Conservation (phyloP, 139 green algal species). For the Desmodesmus armatus region DNA sequence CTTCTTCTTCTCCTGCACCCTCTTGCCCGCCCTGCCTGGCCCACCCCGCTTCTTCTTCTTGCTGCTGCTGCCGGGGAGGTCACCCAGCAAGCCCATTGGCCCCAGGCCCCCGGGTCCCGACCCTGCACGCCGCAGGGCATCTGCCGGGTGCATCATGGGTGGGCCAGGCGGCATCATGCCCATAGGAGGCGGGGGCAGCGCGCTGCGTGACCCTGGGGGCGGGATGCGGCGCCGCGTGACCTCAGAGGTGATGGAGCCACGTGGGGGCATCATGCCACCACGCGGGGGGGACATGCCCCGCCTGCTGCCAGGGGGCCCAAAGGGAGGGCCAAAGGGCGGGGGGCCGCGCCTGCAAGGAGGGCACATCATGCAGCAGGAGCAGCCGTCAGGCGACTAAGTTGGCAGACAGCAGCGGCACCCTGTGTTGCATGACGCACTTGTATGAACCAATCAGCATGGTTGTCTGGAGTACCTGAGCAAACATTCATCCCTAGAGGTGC, state of each 20-base stretch:
- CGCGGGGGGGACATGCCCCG: not conserved
- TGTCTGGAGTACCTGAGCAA: no score
- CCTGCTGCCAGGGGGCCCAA: not conserved
- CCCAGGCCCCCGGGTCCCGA: not conserved
- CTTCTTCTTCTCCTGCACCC: not conserved
- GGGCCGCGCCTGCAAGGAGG: not conserved
- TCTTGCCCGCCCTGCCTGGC: not conserved
- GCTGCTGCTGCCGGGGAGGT: not conserved
- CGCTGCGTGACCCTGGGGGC: no score
- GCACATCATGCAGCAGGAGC: not conserved
- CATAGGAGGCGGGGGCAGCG: no score
- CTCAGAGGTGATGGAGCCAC: slow-evolving; percentile 10
- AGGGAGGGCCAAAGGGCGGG: not conserved
- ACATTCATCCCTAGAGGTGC: no score
- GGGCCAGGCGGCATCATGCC: no score
- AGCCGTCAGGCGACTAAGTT: not conserved
- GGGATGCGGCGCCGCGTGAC: slow-evolving; percentile 6
- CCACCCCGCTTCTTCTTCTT: not conserved
- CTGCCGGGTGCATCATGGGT: not conserved
- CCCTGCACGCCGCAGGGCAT: not conserved
- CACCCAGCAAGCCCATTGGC: not conserved
- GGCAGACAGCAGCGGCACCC: not conserved
- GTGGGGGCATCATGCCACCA: not conserved
- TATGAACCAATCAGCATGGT: not conserved
- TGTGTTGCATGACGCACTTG: not conserved